phyloP scores from a whole-genome alignment of 2,329 filamentous ascomycete species.

The Ophiostoma himal-ulmi region DNA sequence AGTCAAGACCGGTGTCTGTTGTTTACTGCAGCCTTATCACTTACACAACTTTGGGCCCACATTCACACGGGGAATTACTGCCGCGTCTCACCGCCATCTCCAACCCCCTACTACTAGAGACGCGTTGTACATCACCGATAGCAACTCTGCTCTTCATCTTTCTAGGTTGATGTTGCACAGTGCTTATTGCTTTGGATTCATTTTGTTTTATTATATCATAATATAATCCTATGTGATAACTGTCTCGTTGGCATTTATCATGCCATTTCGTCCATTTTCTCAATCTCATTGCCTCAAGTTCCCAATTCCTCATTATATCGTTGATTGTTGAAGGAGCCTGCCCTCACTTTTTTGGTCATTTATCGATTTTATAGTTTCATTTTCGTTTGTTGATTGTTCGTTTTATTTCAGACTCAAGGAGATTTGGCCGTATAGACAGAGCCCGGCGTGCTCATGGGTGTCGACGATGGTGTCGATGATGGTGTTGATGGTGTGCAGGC shows the following conservation, averaged over 20 bases:
- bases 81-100: not conserved
- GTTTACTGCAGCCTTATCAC: not conserved
- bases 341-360: not conserved
- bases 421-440: not conserved
- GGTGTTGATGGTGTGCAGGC: slow-evolving; percentile 9
- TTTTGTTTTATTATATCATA: not conserved
- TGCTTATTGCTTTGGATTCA: not conserved
- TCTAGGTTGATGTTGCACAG: not conserved
- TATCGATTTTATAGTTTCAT: not conserved
- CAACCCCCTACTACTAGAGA: not conserved
- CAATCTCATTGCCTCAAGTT: not conserved
- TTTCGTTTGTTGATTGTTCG: not conserved
- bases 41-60: not conserved
- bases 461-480: not conserved
- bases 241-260: not conserved
- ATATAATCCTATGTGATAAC: too few relatives aligned
- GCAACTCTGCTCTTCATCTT: not conserved
- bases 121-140: not conserved
- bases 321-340: not conserved
- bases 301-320: not conserved
- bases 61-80: not conserved
- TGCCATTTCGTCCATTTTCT: not conserved
- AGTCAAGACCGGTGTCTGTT: too few relatives aligned
- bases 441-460: slow-evolving; percentile 18
- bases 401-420: not conserved